Evolutionary conservation across 2,329 filamentous ascomycete species (phyloP).

Genomic region (Curvularia hawaiiensis): DNA sequence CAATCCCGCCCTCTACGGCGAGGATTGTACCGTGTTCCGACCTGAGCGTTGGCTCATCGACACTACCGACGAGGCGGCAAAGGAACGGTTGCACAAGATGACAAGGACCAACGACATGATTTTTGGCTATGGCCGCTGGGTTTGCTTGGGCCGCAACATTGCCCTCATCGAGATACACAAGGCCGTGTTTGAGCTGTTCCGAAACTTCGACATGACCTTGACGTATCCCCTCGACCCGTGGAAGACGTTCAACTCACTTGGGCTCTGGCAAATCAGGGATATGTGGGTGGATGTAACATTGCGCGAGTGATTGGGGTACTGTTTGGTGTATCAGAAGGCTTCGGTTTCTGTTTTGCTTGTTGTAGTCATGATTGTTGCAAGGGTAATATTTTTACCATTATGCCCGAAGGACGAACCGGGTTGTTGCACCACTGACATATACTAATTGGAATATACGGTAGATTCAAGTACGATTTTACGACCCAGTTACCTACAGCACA

Average conservation of each 20-base stretch:
- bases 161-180: slow-evolving; percentile 49
- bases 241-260: slow-evolving; percentile 35
- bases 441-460: slow-evolving; percentile 2
- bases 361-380: neutral
- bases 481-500: neutral
- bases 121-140: slow-evolving; percentile 46
- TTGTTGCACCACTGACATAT: slow-evolving; percentile 1
- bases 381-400: neutral
- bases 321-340: neutral
- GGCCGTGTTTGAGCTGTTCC: slow-evolving; percentile 49
- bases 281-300: slow-evolving; percentile 42
- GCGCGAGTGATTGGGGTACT: slow-evolving; percentile 16
- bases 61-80: slow-evolving; percentile 22
- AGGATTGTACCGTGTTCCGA: slow-evolving; percentile 53
- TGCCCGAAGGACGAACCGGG: slow-evolving; percentile 4
- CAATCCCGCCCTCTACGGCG: slow-evolving; percentile 38
- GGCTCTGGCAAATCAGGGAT: slow-evolving; percentile 38
- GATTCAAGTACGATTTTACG: neutral
- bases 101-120: slow-evolving; percentile 41
- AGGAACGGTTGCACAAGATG: slow-evolving; percentile 40
- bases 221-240: slow-evolving; percentile 39
- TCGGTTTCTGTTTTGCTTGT: neutral
- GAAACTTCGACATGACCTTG: slow-evolving; percentile 41
- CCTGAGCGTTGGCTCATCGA: slow-evolving; percentile 57
- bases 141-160: slow-evolving; percentile 42